Evolutionary conservation across 345 rosid genomes (phyloP).

Genomic region (Carallia brachiata): DNA sequence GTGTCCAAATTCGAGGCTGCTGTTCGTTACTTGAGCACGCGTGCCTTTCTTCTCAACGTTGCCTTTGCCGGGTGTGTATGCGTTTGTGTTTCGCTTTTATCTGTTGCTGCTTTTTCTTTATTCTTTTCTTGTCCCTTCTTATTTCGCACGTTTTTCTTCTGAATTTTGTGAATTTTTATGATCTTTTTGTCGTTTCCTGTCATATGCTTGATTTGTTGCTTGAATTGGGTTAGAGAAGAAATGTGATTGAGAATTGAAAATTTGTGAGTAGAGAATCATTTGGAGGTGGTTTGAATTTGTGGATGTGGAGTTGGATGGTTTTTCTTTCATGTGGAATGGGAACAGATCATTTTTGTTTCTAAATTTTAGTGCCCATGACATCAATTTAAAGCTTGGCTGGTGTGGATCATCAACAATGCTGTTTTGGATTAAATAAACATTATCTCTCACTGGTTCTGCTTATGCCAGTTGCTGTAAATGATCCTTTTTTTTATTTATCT

Average conservation of each 20-base stretch:
- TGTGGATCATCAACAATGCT: too few relatives aligned
- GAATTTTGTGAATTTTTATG: background rate
- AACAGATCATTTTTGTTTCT: too few relatives aligned
- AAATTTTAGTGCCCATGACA: too few relatives aligned
- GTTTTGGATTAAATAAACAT: too few relatives aligned
- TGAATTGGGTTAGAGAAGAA: background rate
- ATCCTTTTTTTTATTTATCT: too few relatives aligned
- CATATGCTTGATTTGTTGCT: background rate
- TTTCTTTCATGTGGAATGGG: too few relatives aligned
- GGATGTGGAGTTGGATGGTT: too few relatives aligned
- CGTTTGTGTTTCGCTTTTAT: background rate
- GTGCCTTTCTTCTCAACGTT: slow-evolving; percentile 63
- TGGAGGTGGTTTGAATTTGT: too few relatives aligned
- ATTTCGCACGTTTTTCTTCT: background rate
- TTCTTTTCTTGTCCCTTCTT: background rate
- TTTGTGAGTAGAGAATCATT: too few relatives aligned
- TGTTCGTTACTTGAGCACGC: slow-evolving; percentile 60
- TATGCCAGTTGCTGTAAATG: too few relatives aligned
- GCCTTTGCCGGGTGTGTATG: slow-evolving; percentile 74
- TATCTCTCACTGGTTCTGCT: too few relatives aligned
- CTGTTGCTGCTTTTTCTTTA: background rate
- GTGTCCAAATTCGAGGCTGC: slow-evolving; percentile 32
- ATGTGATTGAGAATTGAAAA: background rate
- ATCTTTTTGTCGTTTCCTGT: background rate
- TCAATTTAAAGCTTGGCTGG: too few relatives aligned